These are phyloP conservation scores for Dendrobium chrysotoxum DNA, from an alignment of 106 monocot species.

Conservation along the genomic window DNA sequence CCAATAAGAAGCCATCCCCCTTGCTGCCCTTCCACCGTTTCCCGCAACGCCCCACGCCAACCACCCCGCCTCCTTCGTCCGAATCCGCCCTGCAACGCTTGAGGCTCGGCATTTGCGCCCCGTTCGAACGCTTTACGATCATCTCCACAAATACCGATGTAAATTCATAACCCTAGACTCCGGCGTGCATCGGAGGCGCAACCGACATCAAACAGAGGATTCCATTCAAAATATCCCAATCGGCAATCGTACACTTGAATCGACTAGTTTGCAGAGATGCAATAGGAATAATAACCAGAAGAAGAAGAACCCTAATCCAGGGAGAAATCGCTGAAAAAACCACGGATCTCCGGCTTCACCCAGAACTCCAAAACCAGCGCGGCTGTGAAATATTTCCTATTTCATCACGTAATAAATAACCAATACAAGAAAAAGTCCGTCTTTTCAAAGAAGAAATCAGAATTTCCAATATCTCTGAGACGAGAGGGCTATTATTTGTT, in stretches of 20 bases:
- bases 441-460: not conserved
- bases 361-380: not conserved
- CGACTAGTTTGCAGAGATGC: not conserved
- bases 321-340: not conserved
- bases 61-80: conserved; percentile 11
- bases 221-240: not conserved
- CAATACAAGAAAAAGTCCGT: not conserved
- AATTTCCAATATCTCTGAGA: no score
- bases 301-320: conserved; percentile 7
- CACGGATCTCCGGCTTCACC: not conserved
- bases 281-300: not conserved
- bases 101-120: conserved; percentile 38
- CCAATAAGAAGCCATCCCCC: conserved; percentile 33
- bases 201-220: not conserved
- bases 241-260: not conserved
- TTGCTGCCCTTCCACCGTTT: conserved; percentile 20
- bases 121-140: conserved; percentile 50
- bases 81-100: conserved; percentile 30
- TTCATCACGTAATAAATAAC: not conserved
- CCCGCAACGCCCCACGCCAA: conserved; percentile 8
- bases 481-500: not conserved
- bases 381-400: not conserved
- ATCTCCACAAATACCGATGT: conserved; percentile 4
- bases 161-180: conserved; percentile 14
- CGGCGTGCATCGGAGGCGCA: not conserved